Conservation (phyloP, 1,284 basidiomycete species). For the Porogramme epimiltina region DNA sequence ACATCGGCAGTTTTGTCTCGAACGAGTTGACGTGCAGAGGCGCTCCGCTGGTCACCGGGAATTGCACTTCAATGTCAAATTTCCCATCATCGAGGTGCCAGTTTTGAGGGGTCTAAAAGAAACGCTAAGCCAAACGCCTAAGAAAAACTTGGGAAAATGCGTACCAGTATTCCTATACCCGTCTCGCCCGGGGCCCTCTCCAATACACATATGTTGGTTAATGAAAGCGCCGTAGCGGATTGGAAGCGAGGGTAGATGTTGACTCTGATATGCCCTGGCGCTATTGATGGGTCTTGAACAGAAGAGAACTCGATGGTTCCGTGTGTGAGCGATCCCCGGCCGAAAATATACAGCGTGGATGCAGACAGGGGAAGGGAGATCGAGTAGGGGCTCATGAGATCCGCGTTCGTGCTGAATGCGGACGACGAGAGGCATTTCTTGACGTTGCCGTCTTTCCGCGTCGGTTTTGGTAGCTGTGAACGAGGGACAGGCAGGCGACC, state of each 20-base stretch:
- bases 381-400: conserved; percentile 2
- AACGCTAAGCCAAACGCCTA: neutral
- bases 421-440: conserved; percentile 12
- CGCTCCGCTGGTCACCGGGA: conserved; percentile 10
- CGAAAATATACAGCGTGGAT: conserved; percentile 28
- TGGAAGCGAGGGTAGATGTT: conserved; percentile 22
- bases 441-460: conserved; percentile 15
- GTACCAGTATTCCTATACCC: conserved; percentile 32
- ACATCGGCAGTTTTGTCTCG: conserved; percentile 26
- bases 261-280: conserved; percentile 19
- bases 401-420: neutral
- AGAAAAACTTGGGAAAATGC: neutral
- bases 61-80: conserved; percentile 23
- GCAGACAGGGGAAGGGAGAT: conserved; percentile 27
- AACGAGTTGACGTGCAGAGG: conserved; percentile 19
- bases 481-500: neutral
- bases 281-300: conserved; percentile 3
- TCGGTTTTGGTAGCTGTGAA: conserved; percentile 4
- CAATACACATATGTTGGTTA: conserved; percentile 26
- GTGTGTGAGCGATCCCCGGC: conserved; percentile 22
- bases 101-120: conserved; percentile 17
- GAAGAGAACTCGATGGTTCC: conserved; percentile 22
- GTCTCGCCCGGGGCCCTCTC: conserved; percentile 20
- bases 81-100: conserved; percentile 10
- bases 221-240: conserved; percentile 9